Evolutionary conservation across 176 grass and related monocot genomes (phyloP), one percentile per base, ranked within the genome.

Genomic region (Canna indica): DNA sequence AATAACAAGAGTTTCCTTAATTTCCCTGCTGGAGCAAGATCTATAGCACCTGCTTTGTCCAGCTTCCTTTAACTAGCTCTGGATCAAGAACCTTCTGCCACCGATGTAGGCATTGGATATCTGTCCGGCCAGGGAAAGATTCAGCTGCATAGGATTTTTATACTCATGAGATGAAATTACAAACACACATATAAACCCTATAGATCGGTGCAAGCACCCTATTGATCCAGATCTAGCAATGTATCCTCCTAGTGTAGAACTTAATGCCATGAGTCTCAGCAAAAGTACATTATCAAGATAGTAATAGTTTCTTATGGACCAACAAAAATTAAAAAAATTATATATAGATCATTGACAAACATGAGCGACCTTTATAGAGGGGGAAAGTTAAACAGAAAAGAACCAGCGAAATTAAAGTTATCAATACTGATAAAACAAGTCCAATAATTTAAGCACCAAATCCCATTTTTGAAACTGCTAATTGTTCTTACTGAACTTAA

Each of bases 71-170:
- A 47, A 69, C 39, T 29, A 69, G 67, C 10, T 46, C 67, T 11
- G 67, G 67, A 46, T 69, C 30, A 12, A 69, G 67, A 69, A 69
- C 67, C 36, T 69, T 69, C n/a, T 47, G 67, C 67, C 67, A 69
- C 24, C 67, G 38, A 69, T 69, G 67, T 0, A 69, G 41, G 25
- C 67, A 69, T 24, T 69, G 67, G 42, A 69, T 38, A 69, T 69
- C 67, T 69, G 67, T 45, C 38, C 67, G 41, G 36, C 67, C 67
- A 29, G 67, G 67, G 5, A 69, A 69, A 69, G 41, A 8, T 24
- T 69, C 67, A 29, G 67, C 67, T 69, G 41, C 8, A 33, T 1
- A 29, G n/a, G 27, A 71, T 24, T 10, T n/a, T 15, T 4, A 24
- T 5, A 53, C 36, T 45, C 26, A 52, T 65, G n/a, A n/a, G 1